Percentiles rank a stretch among this genome's conserved stretches.
phyloP scores from a whole-genome alignment of 1,284 basidiomycete genomes.

The Melampsora larici-populina region DNA sequence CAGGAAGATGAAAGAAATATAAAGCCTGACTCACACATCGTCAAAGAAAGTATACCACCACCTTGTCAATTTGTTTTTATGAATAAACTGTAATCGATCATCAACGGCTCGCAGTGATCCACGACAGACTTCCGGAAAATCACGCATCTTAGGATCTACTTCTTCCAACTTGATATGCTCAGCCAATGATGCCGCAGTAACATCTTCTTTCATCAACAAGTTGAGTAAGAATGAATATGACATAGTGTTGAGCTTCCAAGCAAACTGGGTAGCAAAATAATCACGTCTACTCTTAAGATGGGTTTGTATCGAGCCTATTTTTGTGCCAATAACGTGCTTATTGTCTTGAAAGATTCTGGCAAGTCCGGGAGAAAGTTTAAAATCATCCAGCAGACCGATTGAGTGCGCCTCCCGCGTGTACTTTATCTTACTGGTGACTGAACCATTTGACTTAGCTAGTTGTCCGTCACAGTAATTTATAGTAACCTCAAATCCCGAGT shows the following conservation, averaged over 20 bases:
- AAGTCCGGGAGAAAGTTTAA: constrained; percentile 63
- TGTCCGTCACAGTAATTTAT: constrained; percentile 60
- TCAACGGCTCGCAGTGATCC: constrained; percentile 40
- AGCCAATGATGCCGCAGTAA: constrained; percentile 7
- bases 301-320: constrained; percentile 59
- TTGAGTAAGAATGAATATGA: constrained; percentile 67
- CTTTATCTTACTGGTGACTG: constrained; percentile 52
- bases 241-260: constrained; percentile 62
- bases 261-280: constrained; percentile 60
- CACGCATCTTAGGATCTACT: constrained; percentile 31
- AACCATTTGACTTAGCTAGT: constrained; percentile 48
- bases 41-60: constrained; percentile 85
- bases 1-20: neutral
- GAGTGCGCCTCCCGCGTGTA: constrained; percentile 60
- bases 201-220: constrained; percentile 58
- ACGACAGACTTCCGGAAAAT: constrained; percentile 31
- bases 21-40: constrained; percentile 49
- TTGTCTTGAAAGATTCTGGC: constrained; percentile 68
- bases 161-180: constrained; percentile 57
- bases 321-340: constrained; percentile 59
- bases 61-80: constrained; percentile 48
- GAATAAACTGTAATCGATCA: constrained; percentile 44
- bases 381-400: constrained; percentile 68
- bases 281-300: constrained; percentile 62
- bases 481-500: constrained; percentile 68